These are phyloP conservation scores for Crucihimalaya himalaica DNA, from an alignment of 345 rosid species.

Conservation along the genomic window DNA sequence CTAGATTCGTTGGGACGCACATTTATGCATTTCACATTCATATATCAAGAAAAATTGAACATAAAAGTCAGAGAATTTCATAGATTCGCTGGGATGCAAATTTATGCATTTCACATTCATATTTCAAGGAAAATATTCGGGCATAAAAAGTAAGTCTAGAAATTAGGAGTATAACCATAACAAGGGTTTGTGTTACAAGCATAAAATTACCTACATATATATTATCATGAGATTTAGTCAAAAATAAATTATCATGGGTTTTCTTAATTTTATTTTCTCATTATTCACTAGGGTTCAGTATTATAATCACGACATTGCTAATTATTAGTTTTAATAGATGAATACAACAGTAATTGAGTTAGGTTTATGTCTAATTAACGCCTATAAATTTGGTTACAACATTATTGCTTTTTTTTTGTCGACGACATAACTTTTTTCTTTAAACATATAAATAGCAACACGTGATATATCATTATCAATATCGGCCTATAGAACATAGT, in stretches of 20 bases:
- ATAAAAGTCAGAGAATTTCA: not conserved
- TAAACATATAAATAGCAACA: not conserved
- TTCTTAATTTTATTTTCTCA: not conserved
- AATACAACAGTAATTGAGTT: not conserved
- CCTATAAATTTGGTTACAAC: not conserved
- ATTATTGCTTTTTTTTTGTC: not conserved
- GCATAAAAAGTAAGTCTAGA: not conserved
- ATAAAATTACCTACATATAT: not conserved
- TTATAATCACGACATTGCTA: not conserved
- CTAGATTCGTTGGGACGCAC: not conserved
- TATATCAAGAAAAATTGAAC: not conserved
- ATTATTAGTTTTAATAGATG: not conserved
- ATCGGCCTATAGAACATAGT: not conserved
- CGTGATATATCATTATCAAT: not conserved
- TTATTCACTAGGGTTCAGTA: not conserved
- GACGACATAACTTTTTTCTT: not conserved
- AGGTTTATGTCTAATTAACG: not conserved
- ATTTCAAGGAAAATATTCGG: not conserved
- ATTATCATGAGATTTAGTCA: not conserved
- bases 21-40: not conserved
- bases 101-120: constrained; percentile 8
- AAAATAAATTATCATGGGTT: not conserved
- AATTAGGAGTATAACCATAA: not conserved
- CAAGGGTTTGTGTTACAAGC: not conserved
- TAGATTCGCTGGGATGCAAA: not conserved